Evolutionary conservation across 805 yeast species (phyloP), one percentile per base, ranked within the genome.

Genomic region (Priceomyces haplophilus): DNA sequence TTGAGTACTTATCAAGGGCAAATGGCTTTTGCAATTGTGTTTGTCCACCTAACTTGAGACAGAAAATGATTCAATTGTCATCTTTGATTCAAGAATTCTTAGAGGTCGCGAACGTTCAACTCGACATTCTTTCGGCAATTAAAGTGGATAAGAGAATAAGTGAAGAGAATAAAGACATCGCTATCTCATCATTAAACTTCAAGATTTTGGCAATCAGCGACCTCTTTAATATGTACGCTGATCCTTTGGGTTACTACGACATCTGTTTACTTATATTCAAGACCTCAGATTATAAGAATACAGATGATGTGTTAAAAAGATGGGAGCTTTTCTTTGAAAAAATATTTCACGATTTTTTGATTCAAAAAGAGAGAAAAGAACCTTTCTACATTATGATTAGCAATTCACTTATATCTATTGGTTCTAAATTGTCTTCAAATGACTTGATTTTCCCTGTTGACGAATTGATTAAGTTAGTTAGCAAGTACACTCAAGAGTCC

Each of bases 11-110:
- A 42, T 87, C 97, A 1, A 77, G 97, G 51, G 97, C 97, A 1
- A 85, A 85, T 61, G 96, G 96, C 2, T 89, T 88, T 68, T 85
- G 96, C 61, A 87, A 88, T 57, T 85, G 96, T 61, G 81, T 78
- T 35, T 80, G 89, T 48, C 85, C 91, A 19, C 87, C 91, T 23
- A 78, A 75, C 45, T 74, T 83, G 55, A 76, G 91, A 51, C 95
- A 86, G 54, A 80, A 82, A 47, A 83, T 88, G 76, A 79, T 83
- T 21, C 81, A 80, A 53, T 68, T 91, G 44, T 75, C 88, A 1
- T 71, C 80, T 8, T 70, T 76, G 52, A 84, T 90, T 30, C 84
- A 81, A 50, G 96, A 89, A 55, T 76, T 86, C 40, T 79, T 89
- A 54, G 93, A 86, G 34, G 93, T 91, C 27, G 93, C 97, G 2